Conservation (phyloP, 305 asterid species). For the Solanum chacoense region DNA sequence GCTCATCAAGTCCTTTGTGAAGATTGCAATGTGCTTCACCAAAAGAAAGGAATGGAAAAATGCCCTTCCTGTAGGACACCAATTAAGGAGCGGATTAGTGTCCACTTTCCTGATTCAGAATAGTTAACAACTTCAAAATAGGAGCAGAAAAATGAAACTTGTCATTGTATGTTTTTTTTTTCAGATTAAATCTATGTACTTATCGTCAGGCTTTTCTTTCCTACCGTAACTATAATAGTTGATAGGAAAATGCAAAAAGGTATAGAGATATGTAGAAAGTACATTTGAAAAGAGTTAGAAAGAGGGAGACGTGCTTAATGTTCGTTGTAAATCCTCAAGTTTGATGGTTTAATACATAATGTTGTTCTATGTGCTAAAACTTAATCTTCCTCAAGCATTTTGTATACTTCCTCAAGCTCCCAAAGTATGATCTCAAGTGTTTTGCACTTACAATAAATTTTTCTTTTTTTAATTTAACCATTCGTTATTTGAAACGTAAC, state of each 20-base stretch:
- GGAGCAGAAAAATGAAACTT: not conserved
- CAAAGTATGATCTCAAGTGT: not conserved
- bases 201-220: not conserved
- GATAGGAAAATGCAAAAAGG: not conserved
- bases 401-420: not conserved
- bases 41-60: conserved; percentile 50
- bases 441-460: not conserved
- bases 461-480: not conserved
- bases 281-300: not conserved
- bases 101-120: conserved; percentile 16
- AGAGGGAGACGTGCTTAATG: not conserved
- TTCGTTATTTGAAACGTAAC: not conserved
- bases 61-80: conserved; percentile 69
- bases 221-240: not conserved
- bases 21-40: conserved; percentile 36
- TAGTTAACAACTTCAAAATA: not conserved
- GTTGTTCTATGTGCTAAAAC: not conserved
- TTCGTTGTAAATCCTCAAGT: not conserved
- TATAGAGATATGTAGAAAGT: not conserved
- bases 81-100: conserved; percentile 38
- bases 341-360: not conserved
- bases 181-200: not conserved
- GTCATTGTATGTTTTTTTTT: not conserved
- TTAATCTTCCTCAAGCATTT: not conserved
- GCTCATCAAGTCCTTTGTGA: conserved; percentile 70